These are phyloP conservation scores for Scleromitrula shiraiana DNA, from an alignment of 2,329 filamentous ascomycete genomes.

Conservation along the genomic window DNA sequence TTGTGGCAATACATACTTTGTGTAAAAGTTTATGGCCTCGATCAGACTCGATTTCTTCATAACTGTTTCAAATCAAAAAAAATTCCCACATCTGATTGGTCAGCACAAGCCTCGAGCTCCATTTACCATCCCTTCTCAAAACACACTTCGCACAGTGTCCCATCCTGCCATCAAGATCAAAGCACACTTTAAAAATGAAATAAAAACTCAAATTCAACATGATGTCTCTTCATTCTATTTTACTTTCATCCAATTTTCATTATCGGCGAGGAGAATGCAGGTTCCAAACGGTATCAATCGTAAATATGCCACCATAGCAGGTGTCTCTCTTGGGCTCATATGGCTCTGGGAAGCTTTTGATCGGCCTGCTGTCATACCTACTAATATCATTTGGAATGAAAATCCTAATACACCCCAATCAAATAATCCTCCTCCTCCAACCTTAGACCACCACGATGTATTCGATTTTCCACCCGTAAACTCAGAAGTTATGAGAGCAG, in stretches of 20 bases:
- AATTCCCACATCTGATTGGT: background rate
- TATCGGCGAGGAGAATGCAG: background rate
- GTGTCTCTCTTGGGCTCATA: conserved; percentile 11
- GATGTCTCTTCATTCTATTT: background rate
- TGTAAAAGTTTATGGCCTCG: no score
- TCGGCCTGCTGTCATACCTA: conserved; percentile 13
- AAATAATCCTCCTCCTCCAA: background rate
- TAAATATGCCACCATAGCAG: conserved; percentile 16
- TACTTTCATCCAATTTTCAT: background rate
- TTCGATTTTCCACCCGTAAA: conserved; percentile 34
- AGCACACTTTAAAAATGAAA: conserved; percentile 4
- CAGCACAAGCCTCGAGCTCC: background rate
- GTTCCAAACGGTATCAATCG: conserved; percentile 12
- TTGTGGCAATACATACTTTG: no score
- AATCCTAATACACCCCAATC: background rate
- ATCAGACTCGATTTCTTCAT: background rate
- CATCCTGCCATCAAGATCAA: conserved; percentile 5
- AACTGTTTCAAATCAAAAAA: conserved; percentile 2
- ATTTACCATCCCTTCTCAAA: conserved; percentile 7
- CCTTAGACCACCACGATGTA: conserved; percentile 13
- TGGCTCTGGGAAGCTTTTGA: conserved; percentile 21
- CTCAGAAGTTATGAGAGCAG: conserved; percentile 29
- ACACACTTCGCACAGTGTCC: conserved; percentile 8
- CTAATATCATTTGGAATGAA: conserved; percentile 10
- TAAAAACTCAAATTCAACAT: conserved; percentile 2